Evolutionary conservation across 2,329 filamentous ascomycete species (phyloP).

Genomic region (Chaetomium sp.): DNA sequence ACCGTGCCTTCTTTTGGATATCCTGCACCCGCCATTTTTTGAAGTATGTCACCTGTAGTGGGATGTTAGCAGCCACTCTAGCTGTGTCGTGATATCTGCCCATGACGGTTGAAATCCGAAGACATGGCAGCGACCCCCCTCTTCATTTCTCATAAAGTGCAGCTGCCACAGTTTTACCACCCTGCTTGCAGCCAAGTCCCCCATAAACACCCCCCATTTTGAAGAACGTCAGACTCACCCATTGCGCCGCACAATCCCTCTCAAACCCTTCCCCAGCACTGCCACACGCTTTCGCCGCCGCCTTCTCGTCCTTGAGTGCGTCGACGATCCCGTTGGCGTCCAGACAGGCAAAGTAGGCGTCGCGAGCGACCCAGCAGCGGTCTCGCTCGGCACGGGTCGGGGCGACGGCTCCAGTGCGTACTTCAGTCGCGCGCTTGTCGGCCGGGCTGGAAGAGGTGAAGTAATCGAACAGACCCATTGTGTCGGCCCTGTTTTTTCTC

Average conservation of each 20-base stretch:
- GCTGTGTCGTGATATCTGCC: too few species aligned
- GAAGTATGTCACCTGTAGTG: constrained; percentile 80
- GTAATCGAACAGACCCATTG: constrained; percentile 44
- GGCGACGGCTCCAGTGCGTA: constrained; percentile 57
- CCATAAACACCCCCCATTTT: too few species aligned
- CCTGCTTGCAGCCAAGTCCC: too few species aligned
- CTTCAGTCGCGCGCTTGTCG: constrained; percentile 45
- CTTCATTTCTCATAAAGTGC: too few species aligned
- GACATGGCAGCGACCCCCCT: too few species aligned
- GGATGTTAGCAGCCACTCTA: too few species aligned
- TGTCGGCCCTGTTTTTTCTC: constrained; percentile 21
- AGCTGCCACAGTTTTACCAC: too few species aligned
- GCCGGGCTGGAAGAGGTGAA: constrained; percentile 32
- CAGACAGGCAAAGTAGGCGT: constrained; percentile 81
- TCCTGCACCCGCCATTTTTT: constrained; percentile 95
- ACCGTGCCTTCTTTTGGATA: constrained; percentile 71
- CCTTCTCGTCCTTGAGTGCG: constrained; percentile 39
- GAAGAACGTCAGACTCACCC: constrained; percentile 54
- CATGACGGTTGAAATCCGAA: too few species aligned
- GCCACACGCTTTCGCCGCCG: constrained; percentile 35
- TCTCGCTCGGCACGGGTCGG: constrained; percentile 78
- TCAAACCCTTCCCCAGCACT: constrained; percentile 57
- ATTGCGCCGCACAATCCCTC: constrained; percentile 78
- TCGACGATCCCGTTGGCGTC: constrained; percentile 79
- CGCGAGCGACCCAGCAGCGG: constrained; percentile 83